These are phyloP conservation scores for Cruciata laevipes DNA, from an alignment of 257 asterid species.

Conservation along the genomic window DNA sequence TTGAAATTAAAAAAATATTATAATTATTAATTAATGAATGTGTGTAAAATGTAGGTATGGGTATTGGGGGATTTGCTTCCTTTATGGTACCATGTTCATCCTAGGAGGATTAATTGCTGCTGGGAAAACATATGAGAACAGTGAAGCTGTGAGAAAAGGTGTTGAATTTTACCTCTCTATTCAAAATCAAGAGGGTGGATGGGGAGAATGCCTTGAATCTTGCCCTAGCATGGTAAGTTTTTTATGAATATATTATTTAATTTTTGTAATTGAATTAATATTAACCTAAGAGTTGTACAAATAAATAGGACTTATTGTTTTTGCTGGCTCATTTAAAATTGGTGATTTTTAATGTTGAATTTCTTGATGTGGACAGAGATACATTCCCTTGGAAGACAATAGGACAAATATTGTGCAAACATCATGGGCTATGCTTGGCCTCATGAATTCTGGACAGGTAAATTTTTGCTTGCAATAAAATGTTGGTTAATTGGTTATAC, in stretches of 20 bases:
- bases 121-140: constrained; percentile 49
- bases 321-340: neutral
- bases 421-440: constrained; percentile 87
- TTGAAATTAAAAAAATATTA: too few relatives aligned
- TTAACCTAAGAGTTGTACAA: too few relatives aligned
- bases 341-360: neutral
- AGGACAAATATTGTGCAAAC: constrained; percentile 76
- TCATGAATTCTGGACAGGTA: constrained; percentile 71
- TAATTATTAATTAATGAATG: neutral
- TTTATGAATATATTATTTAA: neutral
- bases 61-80: constrained; percentile 72
- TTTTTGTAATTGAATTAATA: too few relatives aligned
- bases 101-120: constrained; percentile 46
- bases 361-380: constrained; percentile 38
- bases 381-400: constrained; percentile 64
- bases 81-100: constrained; percentile 61
- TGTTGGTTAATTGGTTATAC: neutral
- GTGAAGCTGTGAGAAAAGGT: constrained; percentile 47
- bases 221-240: constrained; percentile 71
- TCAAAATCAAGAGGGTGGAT: constrained; percentile 82
- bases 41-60: constrained; percentile 44
- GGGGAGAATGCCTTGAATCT: constrained; percentile 78
- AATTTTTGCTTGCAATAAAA: neutral
- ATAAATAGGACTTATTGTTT: too few relatives aligned
- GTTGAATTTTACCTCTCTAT: constrained; percentile 40